Conservation (phyloP, 441 rosid species). For the Pelargonium myrrhifolium region DNA sequence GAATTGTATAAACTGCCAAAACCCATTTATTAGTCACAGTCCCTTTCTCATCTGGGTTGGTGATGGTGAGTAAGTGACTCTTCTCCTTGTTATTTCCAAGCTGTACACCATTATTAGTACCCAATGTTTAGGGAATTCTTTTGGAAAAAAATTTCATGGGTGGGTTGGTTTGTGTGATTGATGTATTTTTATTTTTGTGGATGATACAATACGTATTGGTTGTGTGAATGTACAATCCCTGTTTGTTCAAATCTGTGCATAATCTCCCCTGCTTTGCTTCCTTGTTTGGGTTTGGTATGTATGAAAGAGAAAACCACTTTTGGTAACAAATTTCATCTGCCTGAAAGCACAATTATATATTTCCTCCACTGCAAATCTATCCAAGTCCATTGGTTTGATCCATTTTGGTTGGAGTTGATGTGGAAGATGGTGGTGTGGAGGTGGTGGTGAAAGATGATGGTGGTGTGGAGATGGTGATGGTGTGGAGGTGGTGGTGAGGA, state of each 20-base stretch:
- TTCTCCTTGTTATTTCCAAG: constrained; percentile 18
- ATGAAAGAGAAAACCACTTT: constrained; percentile 12
- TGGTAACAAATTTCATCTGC: constrained; percentile 17
- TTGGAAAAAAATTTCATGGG: not conserved
- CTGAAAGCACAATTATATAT: constrained; percentile 12
- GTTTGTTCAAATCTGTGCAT: constrained; percentile 11
- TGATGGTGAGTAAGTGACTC: constrained; percentile 15
- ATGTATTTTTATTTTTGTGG: constrained; percentile 2
- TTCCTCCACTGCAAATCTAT: constrained; percentile 10
- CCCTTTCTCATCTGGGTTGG: constrained; percentile 24
- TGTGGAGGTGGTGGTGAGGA: too few relatives aligned
- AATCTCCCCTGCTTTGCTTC: not conserved
- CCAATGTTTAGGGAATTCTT: not conserved
- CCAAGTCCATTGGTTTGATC: constrained; percentile 19
- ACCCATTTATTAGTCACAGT: constrained; percentile 15
- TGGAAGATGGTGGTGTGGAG: too few relatives aligned
- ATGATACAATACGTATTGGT: constrained; percentile 15
- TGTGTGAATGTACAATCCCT: constrained; percentile 17
- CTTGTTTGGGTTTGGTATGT: not conserved
- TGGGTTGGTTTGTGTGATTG: constrained; percentile 15
- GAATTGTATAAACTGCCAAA: constrained; percentile 19
- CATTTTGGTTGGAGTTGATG: too few relatives aligned
- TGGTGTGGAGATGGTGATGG: too few relatives aligned
- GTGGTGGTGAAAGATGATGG: too few relatives aligned
- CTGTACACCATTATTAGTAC: constrained; percentile 27